phyloP scores from a whole-genome alignment of 1,284 basidiomycete genomes.

The Coniferiporia weirii region DNA sequence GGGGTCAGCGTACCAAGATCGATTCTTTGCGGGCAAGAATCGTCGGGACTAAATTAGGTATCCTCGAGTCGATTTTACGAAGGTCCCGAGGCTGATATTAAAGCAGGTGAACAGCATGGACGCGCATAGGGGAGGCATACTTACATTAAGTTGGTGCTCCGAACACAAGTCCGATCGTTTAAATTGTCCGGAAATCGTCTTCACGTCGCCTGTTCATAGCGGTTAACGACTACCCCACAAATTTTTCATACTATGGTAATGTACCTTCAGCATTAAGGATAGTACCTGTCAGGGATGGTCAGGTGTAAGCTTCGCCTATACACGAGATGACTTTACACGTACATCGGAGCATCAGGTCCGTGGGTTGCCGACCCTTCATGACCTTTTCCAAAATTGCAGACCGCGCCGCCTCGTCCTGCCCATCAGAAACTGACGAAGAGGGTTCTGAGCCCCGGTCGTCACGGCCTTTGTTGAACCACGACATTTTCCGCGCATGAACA shows the following conservation, averaged over 20 bases:
- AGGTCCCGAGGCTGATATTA: constrained; percentile 81
- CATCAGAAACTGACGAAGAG: constrained; percentile 31
- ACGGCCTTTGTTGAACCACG: constrained; percentile 25
- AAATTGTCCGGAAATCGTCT: constrained; percentile 87
- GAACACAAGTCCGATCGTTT: constrained; percentile 84
- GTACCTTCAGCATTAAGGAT: constrained; percentile 78
- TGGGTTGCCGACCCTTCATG: constrained; percentile 74
- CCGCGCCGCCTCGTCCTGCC: constrained; percentile 64
- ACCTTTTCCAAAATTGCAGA: constrained; percentile 73
- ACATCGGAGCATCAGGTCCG: constrained; percentile 82
- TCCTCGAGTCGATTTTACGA: constrained; percentile 91
- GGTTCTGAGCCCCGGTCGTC: constrained; percentile 23
- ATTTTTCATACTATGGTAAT: constrained; percentile 14
- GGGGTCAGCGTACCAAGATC: constrained; percentile 58
- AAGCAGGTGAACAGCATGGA: constrained; percentile 16
- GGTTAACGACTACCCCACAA: constrained; percentile 10
- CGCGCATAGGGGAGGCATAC: constrained; percentile 22
- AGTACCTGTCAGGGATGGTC: constrained; percentile 52
- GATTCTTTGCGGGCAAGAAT: constrained; percentile 87
- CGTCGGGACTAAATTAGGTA: constrained; percentile 92
- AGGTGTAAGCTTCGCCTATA: constrained; percentile 11
- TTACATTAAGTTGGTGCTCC: constrained; percentile 85
- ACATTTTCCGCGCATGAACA: constrained; percentile 18
- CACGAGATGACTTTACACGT: constrained; percentile 31
- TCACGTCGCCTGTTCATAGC: constrained; percentile 63